Base-by-base conservation (phyloP, 192 early-diverging fungal genomes). In the Chytriomyces confervae region DNA sequence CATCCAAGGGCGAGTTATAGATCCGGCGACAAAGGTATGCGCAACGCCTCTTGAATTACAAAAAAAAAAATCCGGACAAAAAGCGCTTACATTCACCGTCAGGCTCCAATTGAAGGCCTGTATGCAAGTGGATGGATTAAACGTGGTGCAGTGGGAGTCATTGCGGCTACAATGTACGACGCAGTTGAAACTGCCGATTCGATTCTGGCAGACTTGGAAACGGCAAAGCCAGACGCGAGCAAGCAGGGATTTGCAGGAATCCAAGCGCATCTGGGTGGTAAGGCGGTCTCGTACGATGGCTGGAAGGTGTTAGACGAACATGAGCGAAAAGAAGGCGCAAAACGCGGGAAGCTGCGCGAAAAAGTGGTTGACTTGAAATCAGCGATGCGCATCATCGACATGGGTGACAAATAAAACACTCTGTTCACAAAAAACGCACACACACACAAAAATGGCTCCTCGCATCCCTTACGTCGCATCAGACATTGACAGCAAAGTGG, bases 111-210 rank as follows among this genome's bases (percentile, higher is more conserved):
- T 75, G 89, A 91, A 13, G 93, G 95, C 0, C 72, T 99, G 43
- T 99, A 99, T 77, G 93, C 91, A 0, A 79, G 96, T 1, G 96
- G 96, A 6, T 99, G 97, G 97, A 76, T 97, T n/a, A 99, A 98
- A 78, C 90, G 93, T 27, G 97, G 97, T 0, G 95, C 97, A 24
- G 89, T 89, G 3, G 97, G 96, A 3, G 95, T 96, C 9, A 95
- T 99, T 78, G 96, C 95, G 2, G 86, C 95, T 0, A 99, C 97
- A 6, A 96, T 99, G 94, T 89, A 90, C 50, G 95, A 97, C 73
- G 95, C 95, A 0, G 91, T 94, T 75, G 94, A 97, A 72, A 99
- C 97, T 0, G 95, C 93, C 3, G 90, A 93, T 43, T 85, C 89
- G 0, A 86, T 97, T 36, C 69, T 94, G 61, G 64, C 81, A 67